Conservation (phyloP, 73 alveolate species). For the Uronychia binucleata region DNA sequence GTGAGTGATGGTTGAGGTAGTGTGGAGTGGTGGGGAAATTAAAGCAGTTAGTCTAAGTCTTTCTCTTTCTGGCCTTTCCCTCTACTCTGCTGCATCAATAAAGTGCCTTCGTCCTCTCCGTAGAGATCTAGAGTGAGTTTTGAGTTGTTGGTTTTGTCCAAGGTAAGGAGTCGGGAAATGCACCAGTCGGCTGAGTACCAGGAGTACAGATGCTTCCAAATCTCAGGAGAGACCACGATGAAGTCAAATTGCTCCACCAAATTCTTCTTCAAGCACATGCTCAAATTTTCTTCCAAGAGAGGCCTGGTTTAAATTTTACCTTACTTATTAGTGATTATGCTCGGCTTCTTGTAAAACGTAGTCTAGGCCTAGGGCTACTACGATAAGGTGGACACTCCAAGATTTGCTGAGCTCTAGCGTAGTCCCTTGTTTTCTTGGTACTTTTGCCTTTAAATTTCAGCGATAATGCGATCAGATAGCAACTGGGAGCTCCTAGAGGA, state of each 20-base stretch:
- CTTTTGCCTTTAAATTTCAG: too few relatives aligned
- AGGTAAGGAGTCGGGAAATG: background rate
- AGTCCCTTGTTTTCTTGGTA: too few relatives aligned
- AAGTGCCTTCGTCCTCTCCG: background rate
- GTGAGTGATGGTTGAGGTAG: too few relatives aligned
- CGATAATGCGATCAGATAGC: too few relatives aligned
- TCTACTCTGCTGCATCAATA: too few relatives aligned
- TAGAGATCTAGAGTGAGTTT: background rate
- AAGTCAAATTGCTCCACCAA: slow-evolving; percentile 29
- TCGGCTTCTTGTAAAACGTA: background rate
- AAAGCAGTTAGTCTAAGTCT: too few relatives aligned
- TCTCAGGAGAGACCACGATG: slow-evolving; percentile 24
- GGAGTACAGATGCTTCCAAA: slow-evolving; percentile 48
- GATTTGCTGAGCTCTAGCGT: too few relatives aligned
- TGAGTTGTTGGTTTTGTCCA: background rate
- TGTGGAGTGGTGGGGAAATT: too few relatives aligned
- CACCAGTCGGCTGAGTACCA: slow-evolving; percentile 54
- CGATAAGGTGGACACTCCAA: too few relatives aligned
- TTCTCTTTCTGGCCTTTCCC: too few relatives aligned
- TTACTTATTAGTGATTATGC: background rate
- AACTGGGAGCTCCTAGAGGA: background rate
- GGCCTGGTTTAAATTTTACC: slow-evolving; percentile 13
- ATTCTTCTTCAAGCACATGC: background rate
- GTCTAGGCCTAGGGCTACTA: too few relatives aligned
- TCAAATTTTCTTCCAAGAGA: background rate